Percentiles rank a stretch among this genome's conserved stretches.
These are phyloP conservation scores for Funneliformis caledonium DNA, from an alignment of 371 early-diverging fungal species.

Conservation along the genomic window DNA sequence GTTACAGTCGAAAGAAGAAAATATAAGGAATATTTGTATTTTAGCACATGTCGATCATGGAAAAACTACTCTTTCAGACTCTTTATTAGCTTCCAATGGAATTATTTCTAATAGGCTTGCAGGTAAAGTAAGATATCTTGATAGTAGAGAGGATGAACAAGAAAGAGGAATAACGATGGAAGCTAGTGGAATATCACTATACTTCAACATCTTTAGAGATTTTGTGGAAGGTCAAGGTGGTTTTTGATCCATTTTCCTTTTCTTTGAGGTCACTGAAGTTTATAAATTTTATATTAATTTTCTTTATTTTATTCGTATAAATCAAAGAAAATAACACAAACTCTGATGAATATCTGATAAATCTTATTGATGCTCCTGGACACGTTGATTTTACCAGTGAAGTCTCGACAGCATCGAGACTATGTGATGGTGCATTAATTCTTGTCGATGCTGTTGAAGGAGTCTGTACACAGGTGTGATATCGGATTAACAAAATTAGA, in stretches of 20 bases:
- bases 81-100: conserved; percentile 96
- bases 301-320: background rate
- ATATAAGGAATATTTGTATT: conserved; percentile 95
- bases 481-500: too few species aligned
- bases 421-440: conserved; percentile 97
- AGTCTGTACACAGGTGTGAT: conserved; percentile 90
- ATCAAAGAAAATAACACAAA: conserved; percentile 40
- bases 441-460: conserved; percentile 99
- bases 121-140: conserved; percentile 98
- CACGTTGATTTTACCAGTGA: conserved; percentile 99
- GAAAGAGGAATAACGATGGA: conserved; percentile 99
- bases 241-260: background rate
- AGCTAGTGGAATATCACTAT: conserved; percentile 93
- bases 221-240: conserved; percentile 44
- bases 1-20: conserved; percentile 65
- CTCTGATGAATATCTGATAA: conserved; percentile 84
- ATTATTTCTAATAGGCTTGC: conserved; percentile 96
- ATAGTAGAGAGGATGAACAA: conserved; percentile 99
- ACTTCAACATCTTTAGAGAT: conserved; percentile 73
- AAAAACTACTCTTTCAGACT: conserved; percentile 99
- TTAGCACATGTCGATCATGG: conserved; percentile 99
- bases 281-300: too few species aligned
- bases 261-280: too few species aligned
- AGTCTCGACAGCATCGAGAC: conserved; percentile 93
- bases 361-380: conserved; percentile 99